Evolutionary conservation across 1,139 yeast species (phyloP), one percentile per base, ranked within the genome.

Genomic region (Lizanozyma gosingica): DNA sequence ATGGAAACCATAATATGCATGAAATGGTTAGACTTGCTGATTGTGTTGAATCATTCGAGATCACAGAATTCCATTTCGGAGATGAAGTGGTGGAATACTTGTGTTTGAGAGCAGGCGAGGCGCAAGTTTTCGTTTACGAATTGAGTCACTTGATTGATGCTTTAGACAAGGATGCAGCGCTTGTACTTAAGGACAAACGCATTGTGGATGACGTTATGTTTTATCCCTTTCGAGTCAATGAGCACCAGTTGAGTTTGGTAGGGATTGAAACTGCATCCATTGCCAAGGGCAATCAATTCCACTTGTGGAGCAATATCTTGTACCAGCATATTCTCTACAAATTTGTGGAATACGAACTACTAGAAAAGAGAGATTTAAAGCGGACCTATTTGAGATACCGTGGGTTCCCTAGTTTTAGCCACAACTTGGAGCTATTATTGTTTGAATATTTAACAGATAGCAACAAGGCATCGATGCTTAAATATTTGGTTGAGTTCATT

Each of bases 361-460:
- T 35, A 15, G 34, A 40, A 35, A 8, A 33, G n/a, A 33, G 46
- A 27, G 18, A 34, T 9, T 16, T 35, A 4, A 9, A 11, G n/a
- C 14, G n/a, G 4, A 51, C 61, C 39, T 44, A 55, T 35, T 43
- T 44, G 9, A 63, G 60, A 41, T 68, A 65, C 43, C 42, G 50
- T 16, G 40, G 43, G 6, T 67, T 67, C 48, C 46, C 53, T 9
- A 63, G 60, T 43, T 70, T 63, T 44, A 49, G 56, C 35, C 68
- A 67, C 45, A 65, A 73, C 39, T 53, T 70, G 34, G 76, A 70
- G 43, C 51, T 70, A 18, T 49, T 70, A 8, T 52, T 70, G 9
- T 68, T 65, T 46, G 60, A 62, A 39, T 60, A 60, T 41, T 54
- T 69, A 29, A 59, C 65, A 2, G 47, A 44, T 14, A 46, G 43